phyloP scores from a whole-genome alignment of 78 protist genomes.

The Protostelium mycophagum region DNA sequence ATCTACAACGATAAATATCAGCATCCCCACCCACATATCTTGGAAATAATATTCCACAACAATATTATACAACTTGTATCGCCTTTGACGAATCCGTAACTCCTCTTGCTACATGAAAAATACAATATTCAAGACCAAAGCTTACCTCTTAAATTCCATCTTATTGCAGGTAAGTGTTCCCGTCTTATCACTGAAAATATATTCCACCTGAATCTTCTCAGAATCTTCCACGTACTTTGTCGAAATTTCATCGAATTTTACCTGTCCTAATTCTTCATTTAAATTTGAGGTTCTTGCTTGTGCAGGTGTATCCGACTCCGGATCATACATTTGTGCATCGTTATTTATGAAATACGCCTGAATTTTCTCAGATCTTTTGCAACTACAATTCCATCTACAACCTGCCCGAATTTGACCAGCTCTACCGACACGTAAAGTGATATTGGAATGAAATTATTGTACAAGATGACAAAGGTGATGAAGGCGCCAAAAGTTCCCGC shows the following conservation, averaged over 20 bases:
- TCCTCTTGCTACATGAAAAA: too few relatives aligned
- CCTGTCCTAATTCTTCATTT: constrained; percentile 87
- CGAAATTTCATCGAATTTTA: constrained; percentile 4
- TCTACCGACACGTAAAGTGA: constrained; percentile 87
- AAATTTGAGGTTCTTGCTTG: constrained; percentile 75
- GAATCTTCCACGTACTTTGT: not conserved
- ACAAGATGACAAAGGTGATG: constrained; percentile 74
- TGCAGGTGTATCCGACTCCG: constrained; percentile 51
- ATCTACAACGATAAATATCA: too few relatives aligned
- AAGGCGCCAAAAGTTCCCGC: constrained; percentile 15
- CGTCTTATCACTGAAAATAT: constrained; percentile 81
- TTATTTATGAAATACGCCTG: constrained; percentile 59
- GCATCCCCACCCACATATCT: too few relatives aligned
- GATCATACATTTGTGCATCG: constrained; percentile 69
- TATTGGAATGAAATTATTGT: constrained; percentile 83
- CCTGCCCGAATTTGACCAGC: constrained; percentile 71
- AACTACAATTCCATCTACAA: not conserved
- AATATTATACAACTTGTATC: too few relatives aligned
- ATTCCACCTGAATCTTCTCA: constrained; percentile 11
- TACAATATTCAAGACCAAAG: not conserved
- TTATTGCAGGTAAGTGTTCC: constrained; percentile 90
- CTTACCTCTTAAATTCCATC: constrained; percentile 50
- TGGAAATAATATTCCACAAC: too few relatives aligned
- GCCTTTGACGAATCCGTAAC: too few relatives aligned
- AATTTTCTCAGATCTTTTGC: not conserved